A percentile compares a stretch with the other conserved stretches of the same genome.
Evolutionary conservation across 148 eudicot genomes (phyloP).

Genomic region (Rhododendron griersonianum): DNA sequence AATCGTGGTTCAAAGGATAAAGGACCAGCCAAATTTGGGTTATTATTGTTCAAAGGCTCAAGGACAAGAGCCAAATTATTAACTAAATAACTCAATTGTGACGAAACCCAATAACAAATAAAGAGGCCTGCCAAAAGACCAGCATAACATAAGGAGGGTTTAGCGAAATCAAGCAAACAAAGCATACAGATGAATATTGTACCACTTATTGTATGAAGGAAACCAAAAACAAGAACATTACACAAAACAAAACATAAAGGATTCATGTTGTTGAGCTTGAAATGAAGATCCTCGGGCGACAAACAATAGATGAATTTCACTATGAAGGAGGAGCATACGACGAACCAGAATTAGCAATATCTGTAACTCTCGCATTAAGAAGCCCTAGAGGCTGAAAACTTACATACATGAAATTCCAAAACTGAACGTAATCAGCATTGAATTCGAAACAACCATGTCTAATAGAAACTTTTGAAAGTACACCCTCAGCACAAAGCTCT

Average conservation of each 20-base stretch:
- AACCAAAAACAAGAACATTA: not conserved
- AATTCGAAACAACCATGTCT: not conserved
- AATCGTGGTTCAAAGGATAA: not conserved
- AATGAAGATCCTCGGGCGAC: not conserved
- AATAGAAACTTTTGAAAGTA: not conserved
- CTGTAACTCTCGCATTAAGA: not conserved
- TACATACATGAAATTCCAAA: not conserved
- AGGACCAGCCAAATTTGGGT: constrained; percentile 12
- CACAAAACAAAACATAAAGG: not conserved
- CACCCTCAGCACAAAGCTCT: not conserved
- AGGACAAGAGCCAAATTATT: not conserved
- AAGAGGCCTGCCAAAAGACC: not conserved
- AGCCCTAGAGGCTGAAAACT: not conserved
- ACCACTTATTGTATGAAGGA: not conserved
- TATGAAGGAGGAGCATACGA: not conserved
- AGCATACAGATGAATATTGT: not conserved
- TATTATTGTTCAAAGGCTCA: not conserved
- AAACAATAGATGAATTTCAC: not conserved
- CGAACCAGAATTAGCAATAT: not conserved
- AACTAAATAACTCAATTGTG: not conserved
- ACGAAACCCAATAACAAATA: not conserved
- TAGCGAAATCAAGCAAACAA: not conserved
- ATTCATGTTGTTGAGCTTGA: not conserved
- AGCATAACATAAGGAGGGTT: not conserved
- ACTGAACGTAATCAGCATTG: not conserved